phyloP scores from a whole-genome alignment of 768 basidiomycete genomes.

The Russula sp. region DNA sequence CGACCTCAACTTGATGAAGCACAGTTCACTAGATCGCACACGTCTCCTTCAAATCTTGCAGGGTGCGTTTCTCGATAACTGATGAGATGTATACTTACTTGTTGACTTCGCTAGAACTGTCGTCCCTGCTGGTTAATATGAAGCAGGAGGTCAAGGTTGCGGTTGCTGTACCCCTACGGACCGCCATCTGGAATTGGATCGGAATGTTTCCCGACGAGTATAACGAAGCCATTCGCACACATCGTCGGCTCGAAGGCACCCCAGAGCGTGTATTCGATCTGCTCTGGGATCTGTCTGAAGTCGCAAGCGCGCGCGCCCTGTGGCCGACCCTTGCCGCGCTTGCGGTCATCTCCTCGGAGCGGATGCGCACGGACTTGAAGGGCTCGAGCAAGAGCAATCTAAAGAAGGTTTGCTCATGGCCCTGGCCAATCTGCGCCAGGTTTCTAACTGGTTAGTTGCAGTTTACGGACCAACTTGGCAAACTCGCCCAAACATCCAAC shows the following conservation, averaged over 20 bases:
- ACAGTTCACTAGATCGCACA: conserved; percentile 64
- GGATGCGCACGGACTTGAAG: conserved; percentile 47
- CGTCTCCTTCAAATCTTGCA: conserved; percentile 68
- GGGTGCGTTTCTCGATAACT: conserved; percentile 36
- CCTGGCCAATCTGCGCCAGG: neutral
- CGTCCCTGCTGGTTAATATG: conserved; percentile 79
- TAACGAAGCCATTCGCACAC: conserved; percentile 57
- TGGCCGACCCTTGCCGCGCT: conserved; percentile 82
- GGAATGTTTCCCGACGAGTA: conserved; percentile 73
- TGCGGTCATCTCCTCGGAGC: conserved; percentile 63
- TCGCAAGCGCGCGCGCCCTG: conserved; percentile 43
- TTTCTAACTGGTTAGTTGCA: conserved; percentile 32
- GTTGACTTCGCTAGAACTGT: conserved; percentile 48
- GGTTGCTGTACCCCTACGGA: conserved; percentile 64
- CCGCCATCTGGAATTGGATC: conserved; percentile 89
- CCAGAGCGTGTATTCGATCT: conserved; percentile 86
- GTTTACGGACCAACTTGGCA: conserved; percentile 58
- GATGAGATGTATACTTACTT: conserved; percentile 3
- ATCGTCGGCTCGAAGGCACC: conserved; percentile 66
- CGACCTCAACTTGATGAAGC: conserved; percentile 73
- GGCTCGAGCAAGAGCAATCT: conserved; percentile 22
- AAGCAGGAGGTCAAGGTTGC: conserved; percentile 64
- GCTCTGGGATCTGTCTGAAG: conserved; percentile 43
- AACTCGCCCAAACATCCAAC: conserved; percentile 36
- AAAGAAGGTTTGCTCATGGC: conserved; percentile 16